Evolutionary conservation across 1,139 yeast genomes (phyloP).

Genomic region (Scheffersomyces illinoinensis): DNA sequence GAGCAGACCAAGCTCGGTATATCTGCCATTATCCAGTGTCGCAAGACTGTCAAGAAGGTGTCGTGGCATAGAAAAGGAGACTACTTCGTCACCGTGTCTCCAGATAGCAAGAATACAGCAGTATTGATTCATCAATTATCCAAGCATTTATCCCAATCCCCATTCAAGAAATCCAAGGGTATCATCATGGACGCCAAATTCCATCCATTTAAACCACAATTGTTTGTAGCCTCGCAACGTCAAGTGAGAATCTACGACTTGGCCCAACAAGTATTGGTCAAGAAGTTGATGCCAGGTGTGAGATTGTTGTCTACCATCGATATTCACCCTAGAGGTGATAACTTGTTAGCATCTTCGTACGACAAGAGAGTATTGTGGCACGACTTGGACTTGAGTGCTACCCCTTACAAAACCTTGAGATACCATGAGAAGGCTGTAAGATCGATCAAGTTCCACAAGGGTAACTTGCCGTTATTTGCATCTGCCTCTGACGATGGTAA

Average conservation of each 20-base stretch:
- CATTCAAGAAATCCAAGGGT: constrained; percentile 91
- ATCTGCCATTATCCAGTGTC: constrained; percentile 66
- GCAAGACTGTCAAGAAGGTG: constrained; percentile 73
- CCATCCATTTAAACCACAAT: constrained; percentile 95
- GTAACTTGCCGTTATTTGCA: constrained; percentile 83
- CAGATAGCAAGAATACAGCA: constrained; percentile 84
- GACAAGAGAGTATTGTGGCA: constrained; percentile 98
- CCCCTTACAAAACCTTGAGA: constrained; percentile 93
- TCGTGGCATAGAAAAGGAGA: constrained; percentile 99
- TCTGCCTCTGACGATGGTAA: constrained; percentile 96
- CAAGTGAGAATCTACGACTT: constrained; percentile 88
- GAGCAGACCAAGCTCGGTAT: constrained; percentile 68
- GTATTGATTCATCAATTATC: constrained; percentile 93
- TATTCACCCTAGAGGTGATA: constrained; percentile 96
- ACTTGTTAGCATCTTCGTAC: constrained; percentile 85
- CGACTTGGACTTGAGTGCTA: constrained; percentile 83
- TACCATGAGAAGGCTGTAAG: constrained; percentile 96
- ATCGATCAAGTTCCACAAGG: constrained; percentile 79
- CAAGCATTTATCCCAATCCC: constrained; percentile 95
- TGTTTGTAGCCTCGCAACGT: constrained; percentile 92
- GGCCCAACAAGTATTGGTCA: constrained; percentile 78
- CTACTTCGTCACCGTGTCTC: constrained; percentile 91
- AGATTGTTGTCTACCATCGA: constrained; percentile 91
- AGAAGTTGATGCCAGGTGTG: constrained; percentile 92
- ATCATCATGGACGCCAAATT: constrained; percentile 93